These are phyloP conservation scores for Metarhizium humberi DNA, from an alignment of 2,329 filamentous ascomycete genomes.

Conservation along the genomic window DNA sequence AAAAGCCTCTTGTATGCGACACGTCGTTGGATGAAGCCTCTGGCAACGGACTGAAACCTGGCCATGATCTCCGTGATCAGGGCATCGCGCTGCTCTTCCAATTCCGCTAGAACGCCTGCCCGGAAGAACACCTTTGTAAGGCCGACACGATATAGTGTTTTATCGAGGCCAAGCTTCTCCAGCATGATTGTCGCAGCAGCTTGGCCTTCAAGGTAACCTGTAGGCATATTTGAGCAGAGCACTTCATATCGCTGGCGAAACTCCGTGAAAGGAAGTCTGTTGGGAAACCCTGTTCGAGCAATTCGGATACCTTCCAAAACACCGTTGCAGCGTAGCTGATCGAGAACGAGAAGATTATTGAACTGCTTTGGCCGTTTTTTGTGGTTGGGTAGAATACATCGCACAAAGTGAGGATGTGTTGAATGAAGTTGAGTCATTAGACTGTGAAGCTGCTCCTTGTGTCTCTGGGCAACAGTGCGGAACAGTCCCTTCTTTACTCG, in stretches of 20 bases:
- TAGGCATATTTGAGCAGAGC: conserved; percentile 79
- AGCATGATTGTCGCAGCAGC: conserved; percentile 77
- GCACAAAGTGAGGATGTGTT: conserved; percentile 95
- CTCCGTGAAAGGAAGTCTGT: conserved; percentile 82
- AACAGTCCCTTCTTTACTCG: conserved; percentile 96
- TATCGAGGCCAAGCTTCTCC: conserved; percentile 78
- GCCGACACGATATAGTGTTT: conserved; percentile 81
- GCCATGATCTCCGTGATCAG: conserved; percentile 92
- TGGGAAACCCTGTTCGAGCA: conserved; percentile 92
- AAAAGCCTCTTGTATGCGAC: conserved; percentile 90
- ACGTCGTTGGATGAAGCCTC: conserved; percentile 81
- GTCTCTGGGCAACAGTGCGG: conserved; percentile 88
- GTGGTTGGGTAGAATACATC: conserved; percentile 95
- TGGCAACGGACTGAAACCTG: conserved; percentile 82
- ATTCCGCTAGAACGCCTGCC: conserved; percentile 86
- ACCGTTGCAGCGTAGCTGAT: conserved; percentile 97
- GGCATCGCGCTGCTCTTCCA: conserved; percentile 90
- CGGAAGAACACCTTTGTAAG: conserved; percentile 98
- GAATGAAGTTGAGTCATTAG: conserved; percentile 91
- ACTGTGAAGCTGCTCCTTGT: conserved; percentile 97
- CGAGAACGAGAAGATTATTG: conserved; percentile 82
- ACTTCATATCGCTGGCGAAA: conserved; percentile 96
- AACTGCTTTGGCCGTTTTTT: conserved; percentile 95
- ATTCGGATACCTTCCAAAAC: conserved; percentile 98
- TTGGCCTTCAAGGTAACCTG: conserved; percentile 85